Percentiles rank a stretch among this genome's conserved stretches.
These are phyloP conservation scores for Phytophthora capsici DNA, from an alignment of 352 stramenopile species.

Conservation along the genomic window DNA sequence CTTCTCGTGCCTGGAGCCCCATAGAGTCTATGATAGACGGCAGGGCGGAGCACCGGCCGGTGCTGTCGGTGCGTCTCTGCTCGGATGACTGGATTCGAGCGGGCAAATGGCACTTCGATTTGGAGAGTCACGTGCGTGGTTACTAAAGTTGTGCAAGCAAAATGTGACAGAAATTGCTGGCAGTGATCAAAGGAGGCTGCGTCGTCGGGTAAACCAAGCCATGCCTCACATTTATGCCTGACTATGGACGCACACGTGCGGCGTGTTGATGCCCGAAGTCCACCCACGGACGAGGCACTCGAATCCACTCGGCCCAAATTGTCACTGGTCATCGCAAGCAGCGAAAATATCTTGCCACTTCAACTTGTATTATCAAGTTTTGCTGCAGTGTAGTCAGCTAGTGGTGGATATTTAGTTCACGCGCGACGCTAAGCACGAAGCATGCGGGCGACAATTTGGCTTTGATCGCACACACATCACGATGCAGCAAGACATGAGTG, in stretches of 20 bases:
- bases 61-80: constrained; percentile 17
- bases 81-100: constrained; percentile 17
- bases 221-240: neutral
- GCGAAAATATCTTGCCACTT: too few relatives aligned
- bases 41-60: neutral
- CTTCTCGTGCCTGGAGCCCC: neutral
- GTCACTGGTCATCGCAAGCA: neutral
- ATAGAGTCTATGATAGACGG: too few relatives aligned
- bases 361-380: too few relatives aligned
- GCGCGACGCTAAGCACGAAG: too few relatives aligned
- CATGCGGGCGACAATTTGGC: too few relatives aligned
- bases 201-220: constrained; percentile 6
- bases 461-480: too few relatives aligned
- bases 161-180: constrained; percentile 1
- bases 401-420: too few relatives aligned
- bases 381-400: too few relatives aligned
- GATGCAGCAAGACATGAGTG: too few relatives aligned
- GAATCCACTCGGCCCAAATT: constrained; percentile 16
- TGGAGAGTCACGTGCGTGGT: constrained; percentile 9
- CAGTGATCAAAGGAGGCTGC: constrained; percentile 5
- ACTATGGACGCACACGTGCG: constrained; percentile 3
- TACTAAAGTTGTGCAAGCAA: constrained; percentile 3
- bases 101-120: constrained; percentile 12
- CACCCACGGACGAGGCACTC: neutral
- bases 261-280: constrained; percentile 9